Conservation (phyloP, 164 flowering plant species). For the Vitis cinerea region DNA sequence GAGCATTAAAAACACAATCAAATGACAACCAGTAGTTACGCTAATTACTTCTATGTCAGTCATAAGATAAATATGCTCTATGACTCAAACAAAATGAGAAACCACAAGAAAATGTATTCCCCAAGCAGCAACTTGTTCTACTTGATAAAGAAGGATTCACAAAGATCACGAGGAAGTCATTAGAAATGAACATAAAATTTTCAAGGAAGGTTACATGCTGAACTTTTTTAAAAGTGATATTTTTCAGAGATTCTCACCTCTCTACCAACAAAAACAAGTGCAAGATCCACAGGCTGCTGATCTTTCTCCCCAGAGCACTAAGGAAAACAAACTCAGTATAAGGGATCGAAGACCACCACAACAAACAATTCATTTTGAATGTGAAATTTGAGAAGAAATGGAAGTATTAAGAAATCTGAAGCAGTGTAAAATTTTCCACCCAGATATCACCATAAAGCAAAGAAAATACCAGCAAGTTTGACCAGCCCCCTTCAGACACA, state of each 20-base stretch:
- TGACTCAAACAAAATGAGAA: not conserved
- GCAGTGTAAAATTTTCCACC: not conserved
- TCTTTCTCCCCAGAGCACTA: constrained; percentile 58
- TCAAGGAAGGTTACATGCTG: not conserved
- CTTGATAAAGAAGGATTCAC: not conserved
- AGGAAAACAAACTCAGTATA: constrained; percentile 6
- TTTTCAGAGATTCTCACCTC: constrained; percentile 41
- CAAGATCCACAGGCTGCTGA: constrained; percentile 52
- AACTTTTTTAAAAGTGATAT: not conserved
- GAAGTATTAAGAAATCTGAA: not conserved
- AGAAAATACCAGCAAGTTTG: constrained; percentile 61
- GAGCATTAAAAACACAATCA: no score
- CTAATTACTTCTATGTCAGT: no score
- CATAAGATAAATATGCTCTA: not conserved
- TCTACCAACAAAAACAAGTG: constrained; percentile 74
- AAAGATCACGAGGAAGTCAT: not conserved
- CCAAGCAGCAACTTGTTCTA: not conserved
- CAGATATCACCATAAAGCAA: not conserved
- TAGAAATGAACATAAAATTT: not conserved
- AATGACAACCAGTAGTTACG: no score
- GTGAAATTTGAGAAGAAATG: not conserved
- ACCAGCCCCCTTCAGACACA: constrained; percentile 76
- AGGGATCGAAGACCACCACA: not conserved
- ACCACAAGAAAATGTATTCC: not conserved
- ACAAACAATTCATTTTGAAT: not conserved